Conservation (phyloP, 305 asterid species). For the Petunia hybrid region DNA sequence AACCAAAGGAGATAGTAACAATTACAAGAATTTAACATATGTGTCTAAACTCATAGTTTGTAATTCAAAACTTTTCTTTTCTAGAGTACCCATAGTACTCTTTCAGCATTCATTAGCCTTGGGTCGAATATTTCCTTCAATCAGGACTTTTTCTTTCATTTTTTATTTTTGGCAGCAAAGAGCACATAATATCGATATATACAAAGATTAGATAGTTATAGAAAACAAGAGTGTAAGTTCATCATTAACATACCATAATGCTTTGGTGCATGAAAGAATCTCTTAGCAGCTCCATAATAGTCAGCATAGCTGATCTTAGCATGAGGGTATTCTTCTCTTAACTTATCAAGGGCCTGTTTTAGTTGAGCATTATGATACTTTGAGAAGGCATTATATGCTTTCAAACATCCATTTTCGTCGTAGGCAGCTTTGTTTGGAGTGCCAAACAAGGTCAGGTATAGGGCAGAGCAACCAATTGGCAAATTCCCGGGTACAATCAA, state of each 20-base stretch:
- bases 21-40: too few species aligned
- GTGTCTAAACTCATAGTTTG: too few species aligned
- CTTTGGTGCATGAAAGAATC: slow-evolving; percentile 58
- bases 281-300: slow-evolving; percentile 67
- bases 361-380: slow-evolving; percentile 67
- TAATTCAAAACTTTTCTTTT: too few species aligned
- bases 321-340: slow-evolving; percentile 58
- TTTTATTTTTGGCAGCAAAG: too few species aligned
- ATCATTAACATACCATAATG: slow-evolving; percentile 52
- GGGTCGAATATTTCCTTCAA: too few species aligned
- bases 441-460: slow-evolving; percentile 63
- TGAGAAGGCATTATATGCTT: slow-evolving; percentile 62
- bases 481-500: slow-evolving; percentile 75
- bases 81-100: too few species aligned
- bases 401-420: slow-evolving; percentile 71
- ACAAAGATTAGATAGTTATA: neutral
- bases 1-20: too few species aligned
- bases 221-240: neutral
- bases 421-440: slow-evolving; percentile 57
- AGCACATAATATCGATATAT: too few species aligned
- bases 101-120: too few species aligned
- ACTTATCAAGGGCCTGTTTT: slow-evolving; percentile 50
- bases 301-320: slow-evolving; percentile 77
- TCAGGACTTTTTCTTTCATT: too few species aligned
- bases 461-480: slow-evolving; percentile 80